Conservation (phyloP, 2,329 filamentous ascomycete genomes). For the Purpureocillium lavendulum region DNA sequence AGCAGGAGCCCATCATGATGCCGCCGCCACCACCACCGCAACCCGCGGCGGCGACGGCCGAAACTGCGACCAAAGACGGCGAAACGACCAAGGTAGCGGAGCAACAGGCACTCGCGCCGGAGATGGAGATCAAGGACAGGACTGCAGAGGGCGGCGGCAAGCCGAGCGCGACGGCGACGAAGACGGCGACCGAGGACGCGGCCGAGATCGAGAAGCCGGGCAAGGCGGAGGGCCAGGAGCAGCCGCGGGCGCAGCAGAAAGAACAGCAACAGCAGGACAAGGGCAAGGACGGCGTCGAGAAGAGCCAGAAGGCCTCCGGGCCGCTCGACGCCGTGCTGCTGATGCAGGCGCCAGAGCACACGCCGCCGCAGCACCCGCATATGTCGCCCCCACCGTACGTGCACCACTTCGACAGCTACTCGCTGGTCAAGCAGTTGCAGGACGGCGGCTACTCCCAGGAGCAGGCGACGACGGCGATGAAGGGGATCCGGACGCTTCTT, state of each 20-base stretch:
- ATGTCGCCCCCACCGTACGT: conserved; percentile 71
- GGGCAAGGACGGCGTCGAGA: conserved; percentile 1
- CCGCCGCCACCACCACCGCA: neutral
- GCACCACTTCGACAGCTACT: conserved; percentile 95
- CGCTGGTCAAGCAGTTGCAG: conserved; percentile 72
- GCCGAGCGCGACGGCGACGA: neutral
- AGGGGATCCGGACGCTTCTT: conserved; percentile 72
- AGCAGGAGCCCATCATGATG: conserved; percentile 4
- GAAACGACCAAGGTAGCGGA: too few species aligned
- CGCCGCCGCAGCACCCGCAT: conserved; percentile 49
- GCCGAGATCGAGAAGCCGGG: neutral
- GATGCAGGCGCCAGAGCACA: conserved; percentile 33
- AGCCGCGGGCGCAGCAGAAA: neutral
- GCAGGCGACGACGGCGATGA: conserved; percentile 85
- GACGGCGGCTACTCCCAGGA: conserved; percentile 62
- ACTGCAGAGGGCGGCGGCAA: neutral
- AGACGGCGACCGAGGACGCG: too few species aligned
- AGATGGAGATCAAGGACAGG: too few species aligned
- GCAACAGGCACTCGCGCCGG: too few species aligned
- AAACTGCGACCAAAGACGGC: too few species aligned
- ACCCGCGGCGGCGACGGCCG: too few species aligned
- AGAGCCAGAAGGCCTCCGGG: conserved; percentile 21
- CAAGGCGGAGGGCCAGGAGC: too few species aligned
- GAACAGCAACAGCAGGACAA: neutral
- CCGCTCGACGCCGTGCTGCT: conserved; percentile 40